phyloP scores from a whole-genome alignment of 2,329 filamentous ascomycete genomes.

The Ambrosiella cleistominuta region DNA sequence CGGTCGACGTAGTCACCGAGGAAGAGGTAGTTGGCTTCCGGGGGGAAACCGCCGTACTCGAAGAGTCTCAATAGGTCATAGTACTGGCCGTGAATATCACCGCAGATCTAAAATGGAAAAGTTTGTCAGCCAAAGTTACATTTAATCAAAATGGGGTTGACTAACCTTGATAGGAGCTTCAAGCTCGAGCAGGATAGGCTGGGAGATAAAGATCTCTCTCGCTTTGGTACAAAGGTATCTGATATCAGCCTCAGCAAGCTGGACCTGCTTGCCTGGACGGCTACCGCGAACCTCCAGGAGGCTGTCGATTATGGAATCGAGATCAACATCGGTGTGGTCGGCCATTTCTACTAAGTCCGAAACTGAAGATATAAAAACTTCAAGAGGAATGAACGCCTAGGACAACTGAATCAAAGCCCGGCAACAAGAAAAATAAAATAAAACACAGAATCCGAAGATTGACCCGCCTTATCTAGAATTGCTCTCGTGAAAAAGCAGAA shows the following conservation, averaged over 20 bases:
- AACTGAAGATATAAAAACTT: not conserved
- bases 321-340: constrained; percentile 73
- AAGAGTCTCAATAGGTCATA: constrained; percentile 94
- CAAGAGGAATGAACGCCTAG: not conserved
- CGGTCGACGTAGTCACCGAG: constrained; percentile 97
- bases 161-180: constrained; percentile 97
- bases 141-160: constrained; percentile 6
- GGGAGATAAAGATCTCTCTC: constrained; percentile 97
- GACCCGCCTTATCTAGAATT: not conserved
- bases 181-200: constrained; percentile 91
- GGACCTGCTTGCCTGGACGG: constrained; percentile 95
- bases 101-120: constrained; percentile 57
- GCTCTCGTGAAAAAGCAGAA: not conserved
- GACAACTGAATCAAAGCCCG: not conserved
- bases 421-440: not conserved
- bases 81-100: constrained; percentile 98
- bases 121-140: constrained; percentile 11
- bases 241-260: constrained; percentile 90
- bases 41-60: constrained; percentile 95
- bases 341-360: constrained; percentile 26
- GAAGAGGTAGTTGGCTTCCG: constrained; percentile 98
- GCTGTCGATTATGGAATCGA: constrained; percentile 98
- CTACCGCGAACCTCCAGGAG: constrained; percentile 94
- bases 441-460: not conserved
- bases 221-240: constrained; percentile 96